Evolutionary conservation across 208 protist species (phyloP).

Genomic region (Leptomonas seymouri): DNA sequence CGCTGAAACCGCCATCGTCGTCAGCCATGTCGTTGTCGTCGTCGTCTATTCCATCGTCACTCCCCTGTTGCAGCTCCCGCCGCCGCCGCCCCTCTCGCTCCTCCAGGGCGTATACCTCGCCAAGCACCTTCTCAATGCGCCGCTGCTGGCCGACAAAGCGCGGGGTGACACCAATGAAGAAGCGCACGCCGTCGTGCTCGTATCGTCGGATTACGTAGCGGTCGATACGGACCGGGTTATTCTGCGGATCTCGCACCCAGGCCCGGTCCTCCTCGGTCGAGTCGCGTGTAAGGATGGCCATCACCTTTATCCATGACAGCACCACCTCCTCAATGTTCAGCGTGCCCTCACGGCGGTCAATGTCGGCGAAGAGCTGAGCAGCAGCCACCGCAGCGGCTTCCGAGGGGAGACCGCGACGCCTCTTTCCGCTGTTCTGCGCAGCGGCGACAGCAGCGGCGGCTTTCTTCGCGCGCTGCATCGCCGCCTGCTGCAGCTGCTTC

Average conservation of each 20-base stretch:
- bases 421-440: constrained; percentile 24
- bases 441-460: constrained; percentile 20
- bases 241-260: constrained; percentile 65
- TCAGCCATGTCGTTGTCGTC: neutral
- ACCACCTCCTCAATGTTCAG: constrained; percentile 78
- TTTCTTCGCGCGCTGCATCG: constrained; percentile 42
- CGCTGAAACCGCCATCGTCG: neutral
- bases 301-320: constrained; percentile 69
- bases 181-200: constrained; percentile 72
- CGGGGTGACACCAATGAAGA: constrained; percentile 77
- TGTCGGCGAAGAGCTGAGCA: constrained; percentile 25
- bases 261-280: constrained; percentile 44
- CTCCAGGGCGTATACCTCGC: constrained; percentile 35
- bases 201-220: constrained; percentile 76
- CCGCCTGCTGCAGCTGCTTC: constrained; percentile 50
- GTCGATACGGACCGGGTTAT: constrained; percentile 49
- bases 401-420: neutral
- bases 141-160: constrained; percentile 66
- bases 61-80: constrained; percentile 2
- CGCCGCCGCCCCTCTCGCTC: constrained; percentile 27
- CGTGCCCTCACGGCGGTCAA: constrained; percentile 53
- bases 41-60: constrained; percentile 9
- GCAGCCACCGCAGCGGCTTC: constrained; percentile 16
- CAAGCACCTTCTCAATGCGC: constrained; percentile 46
- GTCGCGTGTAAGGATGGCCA: constrained; percentile 54